Percentiles rank a stretch among this genome's conserved stretches.
Evolutionary conservation across 345 rosid genomes (phyloP).

Genomic region (Citrus maxima): DNA sequence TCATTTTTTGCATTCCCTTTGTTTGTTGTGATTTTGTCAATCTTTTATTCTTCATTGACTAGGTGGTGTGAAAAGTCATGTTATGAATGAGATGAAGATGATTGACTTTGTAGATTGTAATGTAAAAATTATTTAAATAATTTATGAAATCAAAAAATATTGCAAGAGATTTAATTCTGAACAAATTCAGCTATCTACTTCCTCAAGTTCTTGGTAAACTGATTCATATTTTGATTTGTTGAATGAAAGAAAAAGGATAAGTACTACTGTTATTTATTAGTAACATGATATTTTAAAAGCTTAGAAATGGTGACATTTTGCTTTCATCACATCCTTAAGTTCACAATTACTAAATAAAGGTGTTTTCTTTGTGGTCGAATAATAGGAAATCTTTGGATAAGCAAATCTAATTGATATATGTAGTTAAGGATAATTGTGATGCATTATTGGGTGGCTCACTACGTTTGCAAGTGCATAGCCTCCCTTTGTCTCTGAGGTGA

Average conservation of each 20-base stretch:
- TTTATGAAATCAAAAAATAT: neutral
- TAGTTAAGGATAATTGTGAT: neutral
- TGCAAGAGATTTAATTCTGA: neutral
- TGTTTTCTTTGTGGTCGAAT: neutral
- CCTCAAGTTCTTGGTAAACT: neutral
- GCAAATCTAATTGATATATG: neutral
- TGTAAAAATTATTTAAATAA: neutral
- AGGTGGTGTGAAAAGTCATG: neutral
- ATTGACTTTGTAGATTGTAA: neutral
- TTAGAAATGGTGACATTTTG: neutral
- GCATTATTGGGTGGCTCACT: neutral
- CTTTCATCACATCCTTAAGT: neutral
- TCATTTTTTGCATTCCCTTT: neutral
- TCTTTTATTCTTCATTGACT: neutral
- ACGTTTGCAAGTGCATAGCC: neutral
- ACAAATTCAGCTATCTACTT: neutral
- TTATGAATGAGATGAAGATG: neutral
- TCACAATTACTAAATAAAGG: neutral
- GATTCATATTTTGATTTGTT: neutral
- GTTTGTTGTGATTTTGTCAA: neutral
- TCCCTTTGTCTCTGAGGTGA: neutral
- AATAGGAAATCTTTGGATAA: neutral
- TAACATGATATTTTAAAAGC: neutral
- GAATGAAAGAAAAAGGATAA: neutral
- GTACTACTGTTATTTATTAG: neutral